Percentiles rank a stretch among this genome's conserved stretches.
phyloP scores from a whole-genome alignment of 2,329 filamentous ascomycete genomes.

The Alternaria brassicae region DNA sequence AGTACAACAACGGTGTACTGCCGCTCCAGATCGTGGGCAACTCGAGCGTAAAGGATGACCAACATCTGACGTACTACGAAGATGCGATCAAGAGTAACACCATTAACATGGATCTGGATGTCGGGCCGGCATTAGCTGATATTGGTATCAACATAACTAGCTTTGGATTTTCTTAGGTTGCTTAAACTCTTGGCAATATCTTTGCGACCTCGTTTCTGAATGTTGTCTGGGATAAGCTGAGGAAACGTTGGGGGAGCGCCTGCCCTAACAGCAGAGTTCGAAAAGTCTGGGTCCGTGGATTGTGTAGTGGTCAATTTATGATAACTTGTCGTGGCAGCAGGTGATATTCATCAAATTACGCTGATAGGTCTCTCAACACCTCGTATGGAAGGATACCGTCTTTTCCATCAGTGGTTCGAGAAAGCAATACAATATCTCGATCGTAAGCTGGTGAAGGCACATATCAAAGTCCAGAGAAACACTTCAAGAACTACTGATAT shows the following conservation, averaged over 20 bases:
- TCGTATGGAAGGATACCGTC: no score
- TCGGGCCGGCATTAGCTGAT: constrained; percentile 35
- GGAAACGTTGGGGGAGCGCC: not conserved
- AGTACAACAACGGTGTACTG: constrained; percentile 63
- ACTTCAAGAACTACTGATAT: not conserved
- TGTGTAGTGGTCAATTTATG: not conserved
- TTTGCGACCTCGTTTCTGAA: not conserved
- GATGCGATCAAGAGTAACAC: constrained; percentile 61
- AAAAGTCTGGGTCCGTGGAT: not conserved
- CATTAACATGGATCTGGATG: constrained; percentile 61
- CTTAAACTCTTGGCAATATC: not conserved
- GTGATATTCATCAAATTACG: not conserved
- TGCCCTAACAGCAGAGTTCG: not conserved
- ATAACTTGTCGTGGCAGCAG: constrained; percentile 3
- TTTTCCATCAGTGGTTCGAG: no score
- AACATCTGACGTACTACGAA: constrained; percentile 64
- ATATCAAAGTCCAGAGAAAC: no score
- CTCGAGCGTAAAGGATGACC: constrained; percentile 59
- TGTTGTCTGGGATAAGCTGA: not conserved
- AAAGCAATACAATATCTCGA: no score
- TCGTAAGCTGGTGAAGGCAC: no score
- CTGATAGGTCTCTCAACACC: fast-evolving
- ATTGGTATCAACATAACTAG: constrained; percentile 39
- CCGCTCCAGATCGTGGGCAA: constrained; percentile 64
- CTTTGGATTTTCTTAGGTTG: not conserved